Base-by-base conservation (phyloP, 768 basidiomycete genomes). In the Rhizopogon salebrosus region DNA sequence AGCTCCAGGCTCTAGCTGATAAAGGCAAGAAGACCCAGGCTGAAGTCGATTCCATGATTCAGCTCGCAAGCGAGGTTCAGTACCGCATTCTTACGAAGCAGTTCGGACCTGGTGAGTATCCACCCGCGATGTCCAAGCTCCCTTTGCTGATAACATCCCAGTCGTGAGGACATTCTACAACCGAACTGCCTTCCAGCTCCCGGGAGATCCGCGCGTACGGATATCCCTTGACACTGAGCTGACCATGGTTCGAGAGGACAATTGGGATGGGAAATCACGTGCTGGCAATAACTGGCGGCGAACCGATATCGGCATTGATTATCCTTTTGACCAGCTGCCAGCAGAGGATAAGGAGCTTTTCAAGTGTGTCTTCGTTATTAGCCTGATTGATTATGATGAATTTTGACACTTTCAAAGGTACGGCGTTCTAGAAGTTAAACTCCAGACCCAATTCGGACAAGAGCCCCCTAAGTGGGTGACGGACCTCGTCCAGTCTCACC, bases 121-220 rank as follows among this genome's bases (percentile, higher is more conserved):
- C 9, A 40, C 14, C 16, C 29, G 8, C 2, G 3, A 10, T 3
- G 5, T 6, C 26, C 10, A 9, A 34, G n/a, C n/a, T 45, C 35
- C 9, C 54, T 41, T 42, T 23, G 45, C 38, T 56, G 24, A 54
- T 23, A 31, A 38, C 23, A 40, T 40, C 37, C 8, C 50, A 95
- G 95, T 98, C 35, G 85, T 95, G 87, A 82, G 95, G 18, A 92
- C 95, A 8, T 99, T 98, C 73, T 99, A 98, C 74, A 97, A 98
- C 65, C 89, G 97, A 38, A 98, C 97, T 13, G 97, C 97, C 1
- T 99, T 99, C 78, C 97, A 99, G 70, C 82, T 99, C 22, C 97
- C 97, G 8, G 95, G 95, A 20, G 95, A 99, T 64, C 95, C 94
- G n/a, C 84, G 92, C 48, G 97, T 99, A 35, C 93, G 97, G 48